phyloP scores from a whole-genome alignment of 2,329 filamentous ascomycete genomes.

The Podosphaera fusca region DNA sequence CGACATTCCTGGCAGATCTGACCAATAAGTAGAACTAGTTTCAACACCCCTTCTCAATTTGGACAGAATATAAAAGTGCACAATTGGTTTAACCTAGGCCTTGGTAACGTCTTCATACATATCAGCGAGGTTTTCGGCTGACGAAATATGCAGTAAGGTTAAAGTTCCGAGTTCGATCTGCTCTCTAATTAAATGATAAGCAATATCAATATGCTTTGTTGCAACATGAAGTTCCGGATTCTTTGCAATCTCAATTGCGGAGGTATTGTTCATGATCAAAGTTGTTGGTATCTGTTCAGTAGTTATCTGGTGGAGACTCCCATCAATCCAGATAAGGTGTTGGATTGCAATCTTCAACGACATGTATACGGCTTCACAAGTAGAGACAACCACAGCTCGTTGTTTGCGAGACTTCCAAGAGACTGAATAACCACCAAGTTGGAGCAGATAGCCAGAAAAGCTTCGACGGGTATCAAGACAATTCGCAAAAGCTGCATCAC shows the following conservation, averaged over 20 bases:
- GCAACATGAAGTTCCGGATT: background rate
- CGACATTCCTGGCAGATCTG: too few species aligned
- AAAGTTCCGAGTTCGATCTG: too few species aligned
- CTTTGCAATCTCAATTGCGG: background rate
- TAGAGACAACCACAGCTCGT: background rate
- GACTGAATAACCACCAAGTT: too few species aligned
- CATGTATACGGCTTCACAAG: background rate
- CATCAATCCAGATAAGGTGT: background rate
- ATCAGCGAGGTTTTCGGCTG: too few species aligned
- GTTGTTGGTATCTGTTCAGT: background rate
- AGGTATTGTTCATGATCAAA: background rate
- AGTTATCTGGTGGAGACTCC: background rate
- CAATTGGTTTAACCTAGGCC: background rate
- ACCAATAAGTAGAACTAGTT: background rate
- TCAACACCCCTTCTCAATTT: background rate
- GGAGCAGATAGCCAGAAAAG: too few species aligned
- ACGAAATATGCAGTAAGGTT: too few species aligned
- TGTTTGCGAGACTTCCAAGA: background rate
- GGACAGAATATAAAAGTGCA: background rate
- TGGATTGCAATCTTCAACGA: background rate
- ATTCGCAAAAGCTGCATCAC: too few species aligned
- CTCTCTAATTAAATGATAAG: too few species aligned
- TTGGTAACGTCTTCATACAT: background rate
- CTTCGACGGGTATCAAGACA: too few species aligned
- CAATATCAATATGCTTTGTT: background rate